A percentile compares a stretch with the other conserved stretches of the same genome.
Conservation (phyloP, 768 basidiomycete species). For the Termitomyces sp. region DNA sequence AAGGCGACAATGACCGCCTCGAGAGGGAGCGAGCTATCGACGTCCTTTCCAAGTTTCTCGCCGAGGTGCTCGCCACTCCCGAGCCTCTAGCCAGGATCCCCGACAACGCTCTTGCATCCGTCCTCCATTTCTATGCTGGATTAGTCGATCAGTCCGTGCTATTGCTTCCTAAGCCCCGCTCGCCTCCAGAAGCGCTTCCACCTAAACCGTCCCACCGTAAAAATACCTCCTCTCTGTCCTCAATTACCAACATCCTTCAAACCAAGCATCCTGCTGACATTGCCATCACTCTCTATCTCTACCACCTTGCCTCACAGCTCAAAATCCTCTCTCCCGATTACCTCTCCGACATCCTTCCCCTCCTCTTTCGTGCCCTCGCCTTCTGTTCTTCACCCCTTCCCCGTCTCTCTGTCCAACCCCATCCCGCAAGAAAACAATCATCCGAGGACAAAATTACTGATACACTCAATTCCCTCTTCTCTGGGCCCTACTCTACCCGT, state of each 20-base stretch:
- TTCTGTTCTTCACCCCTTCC: conserved; percentile 65
- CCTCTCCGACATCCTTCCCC: conserved; percentile 55
- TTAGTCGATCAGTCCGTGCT: conserved; percentile 52
- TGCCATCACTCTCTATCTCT: conserved; percentile 57
- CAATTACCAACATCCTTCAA: conserved; percentile 24
- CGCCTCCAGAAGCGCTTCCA: conserved; percentile 17
- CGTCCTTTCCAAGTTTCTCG: conserved; percentile 53
- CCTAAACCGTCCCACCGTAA: conserved; percentile 42
- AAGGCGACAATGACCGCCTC: conserved; percentile 27
- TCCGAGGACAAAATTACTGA: conserved; percentile 56
- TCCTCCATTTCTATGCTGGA: conserved; percentile 56
- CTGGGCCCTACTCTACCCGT: conserved; percentile 59
- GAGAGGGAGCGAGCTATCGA: conserved; percentile 66
- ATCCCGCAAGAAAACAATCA: conserved; percentile 28
- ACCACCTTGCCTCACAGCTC: conserved; percentile 55
- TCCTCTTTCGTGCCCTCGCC: conserved; percentile 68
- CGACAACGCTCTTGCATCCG: conserved; percentile 49
- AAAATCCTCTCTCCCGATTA: conserved; percentile 52
- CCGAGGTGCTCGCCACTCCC: conserved; percentile 40
- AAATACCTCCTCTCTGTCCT: conserved; percentile 57
- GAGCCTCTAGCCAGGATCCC: conserved; percentile 57
- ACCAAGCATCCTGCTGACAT: conserved; percentile 56
- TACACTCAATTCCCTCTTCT: conserved; percentile 49
- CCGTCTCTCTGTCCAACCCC: conserved; percentile 50
- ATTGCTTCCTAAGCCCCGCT: conserved; percentile 28